Evolutionary conservation across 805 yeast genomes (phyloP).

Genomic region (Millerozyma acaciae): DNA sequence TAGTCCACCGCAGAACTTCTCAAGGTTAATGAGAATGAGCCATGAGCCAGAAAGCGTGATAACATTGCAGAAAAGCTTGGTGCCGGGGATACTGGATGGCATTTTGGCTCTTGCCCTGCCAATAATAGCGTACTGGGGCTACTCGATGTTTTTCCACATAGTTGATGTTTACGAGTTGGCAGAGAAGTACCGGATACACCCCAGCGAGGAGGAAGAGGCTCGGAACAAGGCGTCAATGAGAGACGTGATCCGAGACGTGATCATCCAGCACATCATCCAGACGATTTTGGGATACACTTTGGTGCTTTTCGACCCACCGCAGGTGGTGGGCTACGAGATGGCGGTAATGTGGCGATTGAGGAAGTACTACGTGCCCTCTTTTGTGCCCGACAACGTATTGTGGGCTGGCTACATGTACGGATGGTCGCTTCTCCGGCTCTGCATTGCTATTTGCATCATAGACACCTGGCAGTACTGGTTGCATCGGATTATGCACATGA

Average conservation of each 20-base stretch:
- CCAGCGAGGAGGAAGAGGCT: conserved; percentile 75
- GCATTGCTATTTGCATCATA: conserved; percentile 64
- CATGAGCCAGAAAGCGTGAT: conserved; percentile 13
- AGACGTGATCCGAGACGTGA: conserved; percentile 77
- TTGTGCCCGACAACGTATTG: conserved; percentile 46
- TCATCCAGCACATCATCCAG: conserved; percentile 82
- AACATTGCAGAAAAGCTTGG: conserved; percentile 37
- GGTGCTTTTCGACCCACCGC: conserved; percentile 52
- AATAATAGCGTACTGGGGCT: conserved; percentile 77
- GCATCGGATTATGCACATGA: conserved; percentile 85
- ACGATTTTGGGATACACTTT: conserved; percentile 61
- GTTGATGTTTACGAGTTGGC: conserved; percentile 73
- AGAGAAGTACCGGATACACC: conserved; percentile 84
- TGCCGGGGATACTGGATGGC: conserved; percentile 68
- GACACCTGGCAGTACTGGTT: conserved; percentile 96
- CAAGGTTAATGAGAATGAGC: conserved; percentile 11
- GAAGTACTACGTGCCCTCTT: conserved; percentile 32
- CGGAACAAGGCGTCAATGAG: conserved; percentile 70
- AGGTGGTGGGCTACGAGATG: conserved; percentile 50
- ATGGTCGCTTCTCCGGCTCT: conserved; percentile 53
- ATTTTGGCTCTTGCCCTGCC: conserved; percentile 71
- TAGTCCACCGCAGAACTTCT: conserved; percentile 14
- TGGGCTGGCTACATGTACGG: conserved; percentile 60
- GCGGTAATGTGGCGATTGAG: conserved; percentile 45
- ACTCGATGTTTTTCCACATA: conserved; percentile 68